Base-by-base conservation (phyloP, 2,329 filamentous ascomycete species). In the Aureobasidium sp. region DNA sequence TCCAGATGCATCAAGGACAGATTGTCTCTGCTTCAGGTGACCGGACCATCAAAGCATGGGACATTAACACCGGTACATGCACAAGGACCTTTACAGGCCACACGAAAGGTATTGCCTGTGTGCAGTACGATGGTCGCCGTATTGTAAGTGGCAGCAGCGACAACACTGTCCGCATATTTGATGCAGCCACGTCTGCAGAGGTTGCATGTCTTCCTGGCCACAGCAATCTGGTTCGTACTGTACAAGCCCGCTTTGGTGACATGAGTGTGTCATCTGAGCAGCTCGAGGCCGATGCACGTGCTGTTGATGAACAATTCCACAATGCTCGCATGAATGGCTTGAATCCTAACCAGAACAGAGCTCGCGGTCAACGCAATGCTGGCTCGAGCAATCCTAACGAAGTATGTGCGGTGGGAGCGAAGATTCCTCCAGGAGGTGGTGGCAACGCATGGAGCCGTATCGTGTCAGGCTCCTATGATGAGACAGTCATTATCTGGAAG, bases 131-230 rank as follows among this genome's bases (percentile, higher is more conserved):
- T 72, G 91, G 91, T 29, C 86, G 90, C 56, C 85, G 94, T 23
- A 95, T 99, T 65, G 91, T 99, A 57, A 97, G 91, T 68, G 94
- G 94, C 2, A 97, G 92, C 74, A 97, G 92, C 68, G 94, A 99
- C 73, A 91, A 95, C 71, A 92, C 94, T 44, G 91, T 99, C 36
- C 91, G 94, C 67, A 94, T 99, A 23, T 99, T 96, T 72, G 94
- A 97, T 72, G 87, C 89, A 48, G 83, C 84, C 50, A 91, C 91
- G 0, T 89, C 89, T 4, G 87, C 94, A 12, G 92, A 97, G 74
- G 91, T 97, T 6, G 93, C 92, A 17, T 93, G 89, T 70, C 80
- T 99, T 9, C 82, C 87, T 56, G 89, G 89, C 12, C 94, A 99
- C 71, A 82, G 80, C 3, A 89, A 90, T 67, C 83, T 99, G 20